These are phyloP conservation scores for Actinomucor elegans DNA, from an alignment of 371 early-diverging fungal species.

Conservation along the genomic window DNA sequence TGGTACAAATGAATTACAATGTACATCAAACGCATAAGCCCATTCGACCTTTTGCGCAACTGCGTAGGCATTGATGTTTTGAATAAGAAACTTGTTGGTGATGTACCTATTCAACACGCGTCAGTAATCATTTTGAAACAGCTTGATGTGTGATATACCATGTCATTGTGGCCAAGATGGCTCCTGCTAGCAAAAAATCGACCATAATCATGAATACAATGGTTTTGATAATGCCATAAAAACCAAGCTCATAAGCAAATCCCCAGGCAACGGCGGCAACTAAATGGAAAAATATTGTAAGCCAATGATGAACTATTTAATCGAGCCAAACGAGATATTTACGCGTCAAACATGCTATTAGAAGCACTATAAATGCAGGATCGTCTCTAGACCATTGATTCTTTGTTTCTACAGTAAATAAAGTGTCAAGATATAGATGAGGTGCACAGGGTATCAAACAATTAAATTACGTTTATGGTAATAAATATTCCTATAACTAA, in stretches of 20 bases:
- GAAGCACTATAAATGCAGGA: constrained; percentile 84
- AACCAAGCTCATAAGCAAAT: constrained; percentile 59
- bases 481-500: constrained; percentile 89
- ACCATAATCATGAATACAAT: constrained; percentile 75
- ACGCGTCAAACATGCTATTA: constrained; percentile 62
- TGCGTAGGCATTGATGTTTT: constrained; percentile 71
- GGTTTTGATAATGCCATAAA: constrained; percentile 61
- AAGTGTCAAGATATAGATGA: too few relatives aligned
- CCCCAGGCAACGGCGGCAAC: constrained; percentile 78
- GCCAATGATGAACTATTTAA: neutral
- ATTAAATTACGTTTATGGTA: constrained; percentile 82
- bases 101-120: constrained; percentile 69
- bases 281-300: constrained; percentile 16
- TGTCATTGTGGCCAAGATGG: constrained; percentile 61
- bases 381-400: constrained; percentile 96
- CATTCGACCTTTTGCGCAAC: constrained; percentile 89
- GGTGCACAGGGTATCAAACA: too few relatives aligned
- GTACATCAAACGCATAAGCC: constrained; percentile 92
- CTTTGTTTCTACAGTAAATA: constrained; percentile 91
- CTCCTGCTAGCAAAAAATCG: constrained; percentile 73
- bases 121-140: too few relatives aligned
- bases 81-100: constrained; percentile 78
- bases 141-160: too few relatives aligned
- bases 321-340: constrained; percentile 2
- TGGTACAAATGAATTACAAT: constrained; percentile 91